Evolutionary conservation across 257 asterid genomes (phyloP), one percentile per base, ranked within the genome.

Genomic region (Salvia miltiorrhiza): DNA sequence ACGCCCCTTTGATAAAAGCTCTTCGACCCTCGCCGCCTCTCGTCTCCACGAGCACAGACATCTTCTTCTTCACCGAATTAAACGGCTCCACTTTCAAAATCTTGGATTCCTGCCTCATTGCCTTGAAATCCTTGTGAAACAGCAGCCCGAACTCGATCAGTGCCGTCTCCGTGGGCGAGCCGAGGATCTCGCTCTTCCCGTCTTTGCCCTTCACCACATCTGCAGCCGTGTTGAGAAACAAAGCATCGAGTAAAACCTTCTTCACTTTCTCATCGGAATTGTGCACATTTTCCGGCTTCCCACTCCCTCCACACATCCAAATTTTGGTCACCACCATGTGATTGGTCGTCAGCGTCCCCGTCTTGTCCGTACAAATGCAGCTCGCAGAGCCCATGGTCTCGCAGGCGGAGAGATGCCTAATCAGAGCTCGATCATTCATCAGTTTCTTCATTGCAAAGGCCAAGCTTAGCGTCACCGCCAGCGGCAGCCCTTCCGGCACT

Each of bases 381-480:
- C 72, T 84, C 8, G 88, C 96, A 9, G 97, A 90, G 7, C 97
- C 97, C 97, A 90, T 90, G 0, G 95, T 90, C 79, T 90, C 97
- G 61, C 95, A 90, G 0, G 95, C 90, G 2, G 95, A 83, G 23
- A 90, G 87, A 76, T 83, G 92, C 59, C 94, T 72, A 4, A 88
- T 89, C 14, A 90, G 76, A 0, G 97, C 97, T 64, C 23, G 77
- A 54, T 86, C 91, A 13, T 76, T 82, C 97, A 90, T 90, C 65
- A 90, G 63, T 50, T 90, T 86, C 81, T 86, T 90, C 97, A 90
- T 88, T 1, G 97, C 97, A 61, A 90, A 90, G 2, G 97, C 97
- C 43, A 90, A 86, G 37, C 96, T 88, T 32, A 90, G 65, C 21
- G 96, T 88, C 52, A 90, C 97, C 40, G 97, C 97, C 56, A 90